Percentiles rank a stretch among this genome's conserved stretches.
Evolutionary conservation across 306 rosid species (phyloP).

Genomic region (Quercus parvula): DNA sequence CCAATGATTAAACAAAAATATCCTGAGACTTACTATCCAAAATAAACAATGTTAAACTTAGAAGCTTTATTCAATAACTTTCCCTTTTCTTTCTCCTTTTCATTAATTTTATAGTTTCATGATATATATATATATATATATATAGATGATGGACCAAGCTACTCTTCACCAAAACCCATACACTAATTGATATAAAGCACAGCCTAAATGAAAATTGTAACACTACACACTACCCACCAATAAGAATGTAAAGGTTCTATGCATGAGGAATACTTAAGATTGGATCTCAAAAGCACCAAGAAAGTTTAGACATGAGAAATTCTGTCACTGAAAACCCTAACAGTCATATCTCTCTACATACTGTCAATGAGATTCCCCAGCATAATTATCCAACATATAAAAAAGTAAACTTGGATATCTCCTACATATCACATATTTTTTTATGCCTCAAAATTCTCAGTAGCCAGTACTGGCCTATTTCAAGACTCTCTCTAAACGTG

Average conservation of each 20-base stretch:
- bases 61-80: constrained; percentile 15
- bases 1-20: constrained; percentile 25
- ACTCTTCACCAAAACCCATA: constrained; percentile 30
- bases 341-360: constrained; percentile 32
- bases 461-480: neutral
- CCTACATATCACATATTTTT: neutral
- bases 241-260: constrained; percentile 1
- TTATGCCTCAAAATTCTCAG: neutral
- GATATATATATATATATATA: neutral
- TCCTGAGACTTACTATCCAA: neutral
- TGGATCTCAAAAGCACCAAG: constrained; percentile 69
- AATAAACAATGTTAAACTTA: neutral
- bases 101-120: neutral
- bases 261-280: constrained; percentile 20
- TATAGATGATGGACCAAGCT: constrained; percentile 9
- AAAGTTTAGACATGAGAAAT: constrained; percentile 36
- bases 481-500: neutral
- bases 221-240: constrained; percentile 6
- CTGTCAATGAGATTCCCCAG: constrained; percentile 32
- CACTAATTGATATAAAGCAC: constrained; percentile 1
- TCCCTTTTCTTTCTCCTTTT: constrained; percentile 9
- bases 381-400: constrained; percentile 1
- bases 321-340: constrained; percentile 65
- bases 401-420: constrained; percentile 12
- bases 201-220: constrained; percentile 22